phyloP scores from a whole-genome alignment of 805 yeast species.

The Candida mattraensis region DNA sequence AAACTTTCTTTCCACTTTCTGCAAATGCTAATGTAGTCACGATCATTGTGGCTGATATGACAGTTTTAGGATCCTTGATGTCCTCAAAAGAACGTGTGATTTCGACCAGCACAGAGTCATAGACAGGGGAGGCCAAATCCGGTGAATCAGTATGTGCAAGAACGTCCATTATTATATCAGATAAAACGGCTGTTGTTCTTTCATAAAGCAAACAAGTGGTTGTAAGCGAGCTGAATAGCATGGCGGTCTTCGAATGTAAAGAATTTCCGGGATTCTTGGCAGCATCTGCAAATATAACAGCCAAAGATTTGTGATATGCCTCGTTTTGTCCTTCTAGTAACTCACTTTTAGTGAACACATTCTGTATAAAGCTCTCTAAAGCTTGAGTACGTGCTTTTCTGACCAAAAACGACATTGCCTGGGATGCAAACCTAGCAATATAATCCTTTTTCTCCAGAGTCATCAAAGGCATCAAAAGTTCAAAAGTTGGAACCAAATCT shows the following conservation, averaged over 20 bases:
- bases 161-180: slow-evolving; percentile 57
- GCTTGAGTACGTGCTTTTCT: slow-evolving; percentile 59
- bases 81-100: slow-evolving; percentile 15
- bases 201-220: slow-evolving; percentile 22
- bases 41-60: slow-evolving; percentile 39
- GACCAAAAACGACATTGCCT: slow-evolving; percentile 80
- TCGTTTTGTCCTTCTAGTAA: slow-evolving; percentile 32
- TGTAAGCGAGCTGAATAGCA: slow-evolving; percentile 44
- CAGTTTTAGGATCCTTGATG: slow-evolving; percentile 7
- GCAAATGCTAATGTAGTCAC: slow-evolving; percentile 55
- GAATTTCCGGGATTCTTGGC: slow-evolving; percentile 69
- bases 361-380: slow-evolving; percentile 46
- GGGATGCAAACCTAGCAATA: slow-evolving; percentile 82
- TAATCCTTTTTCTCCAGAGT: slow-evolving; percentile 57
- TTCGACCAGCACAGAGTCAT: slow-evolving; percentile 32
- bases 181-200: slow-evolving; percentile 43
- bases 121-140: slow-evolving; percentile 48
- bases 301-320: slow-evolving; percentile 57
- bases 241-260: slow-evolving; percentile 68
- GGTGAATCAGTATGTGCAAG: slow-evolving; percentile 49
- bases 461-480: slow-evolving; percentile 61
- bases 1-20: slow-evolving; percentile 67
- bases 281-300: slow-evolving; percentile 67
- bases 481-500: slow-evolving; percentile 70
- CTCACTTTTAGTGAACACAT: slow-evolving; percentile 35